Evolutionary conservation across 2,329 filamentous ascomycete genomes (phyloP), one percentile per base, ranked within the genome.

Genomic region (Aspergillus jensenii): DNA sequence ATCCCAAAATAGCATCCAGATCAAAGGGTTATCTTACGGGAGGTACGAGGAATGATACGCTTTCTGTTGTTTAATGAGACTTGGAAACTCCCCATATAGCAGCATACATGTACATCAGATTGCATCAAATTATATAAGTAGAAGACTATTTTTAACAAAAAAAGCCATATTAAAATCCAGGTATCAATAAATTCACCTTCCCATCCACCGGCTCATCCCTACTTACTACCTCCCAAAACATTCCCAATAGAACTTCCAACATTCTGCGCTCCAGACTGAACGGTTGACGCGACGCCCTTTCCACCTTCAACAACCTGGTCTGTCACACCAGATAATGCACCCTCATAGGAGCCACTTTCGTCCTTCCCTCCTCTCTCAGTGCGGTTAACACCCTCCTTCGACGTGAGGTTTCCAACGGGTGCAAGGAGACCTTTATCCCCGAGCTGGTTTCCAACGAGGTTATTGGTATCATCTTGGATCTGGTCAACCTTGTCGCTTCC

Each of bases 321-420:
- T 8, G 61, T 59, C n/a, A 59, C 17, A 31, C 56, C 35, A 14
- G 59, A 23, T 14, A 63, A 19, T 17, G 63, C 48, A 2, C 67
- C 65, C 2, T 60, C 66, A 55, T 81, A 74, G 52, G 66, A 68
- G 27, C 82, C 82, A 35, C 76, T 67, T 14, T 84, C 81, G 59
- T 83, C 81, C 68, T 84, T 84, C 4, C 83, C 83, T 17, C 78
- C 74, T 5, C 82, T 71, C 70, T 84, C 81, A 6, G 78, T 77
- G 25, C 81, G 76, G 64, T 84, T 83, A 58, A 84, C 72, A 9
- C 81, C 82, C 59, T 84, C 81, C 64, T 82, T 83, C 14, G 77
- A 79, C 2, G 74, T 61, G 2, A 72, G 58, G 53, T 84, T 79
- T 49, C 82, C 82, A 23, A 81, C 66, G 2, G 81, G 80, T 55